phyloP scores from a whole-genome alignment of 371 early-diverging fungal species.

The Mortierella sp. region DNA sequence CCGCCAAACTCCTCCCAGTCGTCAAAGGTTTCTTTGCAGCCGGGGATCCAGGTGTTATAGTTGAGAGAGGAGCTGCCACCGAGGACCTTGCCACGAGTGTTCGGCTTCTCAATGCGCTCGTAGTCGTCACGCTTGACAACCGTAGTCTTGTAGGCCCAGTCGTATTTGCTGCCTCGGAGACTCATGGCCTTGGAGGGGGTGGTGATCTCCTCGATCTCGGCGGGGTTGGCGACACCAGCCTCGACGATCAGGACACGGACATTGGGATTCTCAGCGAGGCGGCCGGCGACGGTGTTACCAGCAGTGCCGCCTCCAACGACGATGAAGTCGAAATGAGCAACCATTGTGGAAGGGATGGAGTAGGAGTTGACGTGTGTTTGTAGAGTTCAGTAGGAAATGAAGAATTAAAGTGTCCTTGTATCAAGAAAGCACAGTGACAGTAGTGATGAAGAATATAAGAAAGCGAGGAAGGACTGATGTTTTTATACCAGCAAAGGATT shows the following conservation, averaged over 20 bases:
- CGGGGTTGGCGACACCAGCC: conserved; percentile 27
- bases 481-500: too few relatives aligned
- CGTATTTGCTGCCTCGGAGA: conserved; percentile 28
- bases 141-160: conserved; percentile 37
- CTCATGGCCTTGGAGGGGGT: conserved; percentile 26
- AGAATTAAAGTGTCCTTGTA: too few relatives aligned
- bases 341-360: conserved; percentile 32
- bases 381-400: too few relatives aligned
- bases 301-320: conserved; percentile 33
- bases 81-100: conserved; percentile 34
- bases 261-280: conserved; percentile 27
- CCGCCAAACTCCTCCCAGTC: conserved; percentile 51
- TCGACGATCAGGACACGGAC: conserved; percentile 24
- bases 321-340: conserved; percentile 28
- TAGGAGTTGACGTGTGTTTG: too few relatives aligned
- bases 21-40: conserved; percentile 35
- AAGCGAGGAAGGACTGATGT: too few relatives aligned
- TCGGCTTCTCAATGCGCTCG: conserved; percentile 35
- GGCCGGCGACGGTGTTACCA: conserved; percentile 26
- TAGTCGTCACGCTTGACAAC: conserved; percentile 30
- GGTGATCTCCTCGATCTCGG: conserved; percentile 26
- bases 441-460: too few relatives aligned
- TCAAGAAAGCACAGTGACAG: too few relatives aligned
- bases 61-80: conserved; percentile 35
- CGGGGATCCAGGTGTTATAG: conserved; percentile 31